Evolutionary conservation across 176 grass and related monocot genomes (phyloP).

Genomic region (Canna indica): DNA sequence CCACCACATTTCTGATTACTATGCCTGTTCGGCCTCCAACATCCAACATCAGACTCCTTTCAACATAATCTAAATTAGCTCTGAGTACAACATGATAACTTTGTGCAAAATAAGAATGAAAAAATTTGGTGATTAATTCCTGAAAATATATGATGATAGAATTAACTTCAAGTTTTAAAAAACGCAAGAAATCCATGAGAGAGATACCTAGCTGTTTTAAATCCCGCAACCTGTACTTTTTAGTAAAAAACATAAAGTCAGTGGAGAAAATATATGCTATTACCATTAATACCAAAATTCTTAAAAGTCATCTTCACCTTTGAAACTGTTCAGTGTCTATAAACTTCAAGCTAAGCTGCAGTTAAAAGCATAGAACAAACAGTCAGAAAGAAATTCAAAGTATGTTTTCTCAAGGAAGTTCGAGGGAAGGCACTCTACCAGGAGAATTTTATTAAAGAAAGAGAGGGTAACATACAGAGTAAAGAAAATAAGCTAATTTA

Average conservation of each 20-base stretch:
- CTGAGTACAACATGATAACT: background rate
- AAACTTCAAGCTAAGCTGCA: conserved; percentile 76
- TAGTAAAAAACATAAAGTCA: conserved; percentile 26
- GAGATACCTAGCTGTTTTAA: conserved; percentile 78
- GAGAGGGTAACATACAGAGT: no score
- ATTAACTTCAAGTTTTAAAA: background rate
- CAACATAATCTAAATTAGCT: background rate
- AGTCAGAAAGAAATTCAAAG: background rate
- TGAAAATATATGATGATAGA: no score
- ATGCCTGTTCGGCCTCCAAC: no score
- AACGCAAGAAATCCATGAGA: background rate
- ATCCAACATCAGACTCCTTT: background rate
- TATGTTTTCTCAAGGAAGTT: no score
- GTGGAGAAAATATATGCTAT: background rate
- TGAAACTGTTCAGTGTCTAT: conserved; percentile 93
- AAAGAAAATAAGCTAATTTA: no score
- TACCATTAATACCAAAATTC: conserved; percentile 2
- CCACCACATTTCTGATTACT: no score
- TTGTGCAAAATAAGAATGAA: background rate
- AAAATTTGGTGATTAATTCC: background rate
- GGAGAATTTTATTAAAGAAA: no score
- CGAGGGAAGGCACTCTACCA: no score
- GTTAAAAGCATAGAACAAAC: background rate
- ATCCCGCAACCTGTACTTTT: conserved; percentile 58
- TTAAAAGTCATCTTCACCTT: conserved; percentile 31